Conservation (phyloP, 768 basidiomycete species). For the Suillus clintonianus region DNA sequence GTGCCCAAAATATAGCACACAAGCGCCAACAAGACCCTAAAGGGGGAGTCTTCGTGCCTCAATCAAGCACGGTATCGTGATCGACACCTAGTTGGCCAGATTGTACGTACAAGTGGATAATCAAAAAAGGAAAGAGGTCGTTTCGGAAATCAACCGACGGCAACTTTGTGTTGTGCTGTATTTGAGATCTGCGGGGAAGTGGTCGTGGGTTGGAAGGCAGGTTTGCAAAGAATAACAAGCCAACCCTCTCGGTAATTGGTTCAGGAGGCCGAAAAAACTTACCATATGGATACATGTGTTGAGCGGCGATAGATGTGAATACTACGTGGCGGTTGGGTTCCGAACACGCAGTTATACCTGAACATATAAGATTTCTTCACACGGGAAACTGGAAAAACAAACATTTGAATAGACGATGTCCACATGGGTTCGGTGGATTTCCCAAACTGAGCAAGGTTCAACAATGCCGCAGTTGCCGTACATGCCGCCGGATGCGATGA, state of each 20-base stretch:
- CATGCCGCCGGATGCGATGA: constrained; percentile 15
- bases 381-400: constrained; percentile 15
- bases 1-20: neutral
- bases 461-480: constrained; percentile 11
- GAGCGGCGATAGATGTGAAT: constrained; percentile 37
- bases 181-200: constrained; percentile 21
- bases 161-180: constrained; percentile 2
- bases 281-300: constrained; percentile 28
- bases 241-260: constrained; percentile 1
- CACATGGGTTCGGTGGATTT: constrained; percentile 6
- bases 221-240: neutral
- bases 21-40: constrained; percentile 8
- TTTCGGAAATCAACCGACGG: constrained; percentile 47
- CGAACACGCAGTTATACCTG: constrained; percentile 18
- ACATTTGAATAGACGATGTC: constrained; percentile 21
- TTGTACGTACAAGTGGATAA: constrained; percentile 36
- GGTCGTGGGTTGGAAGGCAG: neutral
- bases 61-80: constrained; percentile 28
- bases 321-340: constrained; percentile 31
- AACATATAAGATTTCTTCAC: constrained; percentile 20
- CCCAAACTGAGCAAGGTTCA: constrained; percentile 9
- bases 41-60: constrained; percentile 22
- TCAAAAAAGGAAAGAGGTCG: constrained; percentile 53
- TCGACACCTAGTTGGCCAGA: constrained; percentile 24
- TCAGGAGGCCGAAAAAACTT: constrained; percentile 13